Base-by-base conservation (phyloP, 345 rosid species). In the Cardamine resedifolia region DNA sequence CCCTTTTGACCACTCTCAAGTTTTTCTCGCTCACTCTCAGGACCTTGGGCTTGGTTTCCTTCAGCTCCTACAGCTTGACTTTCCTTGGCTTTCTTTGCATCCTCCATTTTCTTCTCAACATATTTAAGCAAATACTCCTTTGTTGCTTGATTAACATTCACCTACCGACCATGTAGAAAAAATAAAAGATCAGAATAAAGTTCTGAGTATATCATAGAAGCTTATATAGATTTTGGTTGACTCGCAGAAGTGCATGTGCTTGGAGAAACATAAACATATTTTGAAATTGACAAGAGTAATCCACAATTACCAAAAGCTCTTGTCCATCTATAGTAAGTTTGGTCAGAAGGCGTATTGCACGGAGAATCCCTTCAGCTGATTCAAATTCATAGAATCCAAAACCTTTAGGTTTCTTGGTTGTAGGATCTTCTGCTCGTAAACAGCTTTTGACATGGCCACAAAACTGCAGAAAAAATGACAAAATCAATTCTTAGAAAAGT, bases 311-410 rank as follows among this genome's bases (percentile, higher is more conserved):
- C 96, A 86, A 50, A 66, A 95, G 79, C 77, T 91, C 97, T 84
- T 91, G 98, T 66, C 98, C 96, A 63, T 95, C 99, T 66, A 95
- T 85, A 57, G 79, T 90, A 58, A 85, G 88, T 90, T 90, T 90
- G 75, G 83, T 90, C 66, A 95, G 90, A 9, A 95, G 80, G 58
- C 98, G 97, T 56, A 95, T 74, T 55, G 97, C 97, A 66, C 96
- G 91, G 62, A 95, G 98, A 85, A 87, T 90, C 59, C 96, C 99
- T 80, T 95, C 98, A 49, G 99, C 90, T 79, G 90, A 83, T 70
- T 90, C 99, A 78, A 91, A 91, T 83, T 95, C 97, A 81, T 90
- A 95, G 77, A 95, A 90, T 30, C 99, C 99, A 78, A 91, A 95
- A 65, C 96, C 88, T 84, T 79, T 90, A 68, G 86, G 96, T 74